Percentiles rank a stretch among this genome's conserved stretches.
phyloP scores from a whole-genome alignment of 768 basidiomycete genomes.

The Leccinellum rugosiceps region DNA sequence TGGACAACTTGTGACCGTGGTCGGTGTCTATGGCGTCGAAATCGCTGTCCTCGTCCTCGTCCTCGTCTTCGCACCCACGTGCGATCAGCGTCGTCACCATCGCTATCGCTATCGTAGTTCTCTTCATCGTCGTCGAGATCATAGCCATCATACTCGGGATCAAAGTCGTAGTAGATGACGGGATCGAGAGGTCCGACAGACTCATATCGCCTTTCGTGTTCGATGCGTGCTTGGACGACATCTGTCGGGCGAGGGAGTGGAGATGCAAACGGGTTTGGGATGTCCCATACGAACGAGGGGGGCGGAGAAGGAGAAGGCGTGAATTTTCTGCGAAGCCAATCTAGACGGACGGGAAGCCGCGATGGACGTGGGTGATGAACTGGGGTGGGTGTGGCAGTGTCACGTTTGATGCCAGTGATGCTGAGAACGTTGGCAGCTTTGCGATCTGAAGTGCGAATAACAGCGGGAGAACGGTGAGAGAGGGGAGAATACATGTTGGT shows the following conservation, averaged over 20 bases:
- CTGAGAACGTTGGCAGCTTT: neutral
- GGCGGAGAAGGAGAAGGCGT: neutral
- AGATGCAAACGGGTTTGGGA: slow-evolving; percentile 8
- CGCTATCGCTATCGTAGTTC: neutral
- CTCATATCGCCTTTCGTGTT: neutral
- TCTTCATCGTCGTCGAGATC: neutral
- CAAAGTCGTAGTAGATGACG: neutral
- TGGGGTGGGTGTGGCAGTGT: neutral
- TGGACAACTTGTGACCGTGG: neutral
- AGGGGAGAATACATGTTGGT: neutral
- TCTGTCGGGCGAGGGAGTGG: neutral
- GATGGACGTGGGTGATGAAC: neutral
- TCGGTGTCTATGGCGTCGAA: neutral
- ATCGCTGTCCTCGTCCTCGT: neutral
- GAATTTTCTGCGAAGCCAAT: neutral
- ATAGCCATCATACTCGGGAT: neutral
- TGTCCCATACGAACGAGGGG: slow-evolving; percentile 17
- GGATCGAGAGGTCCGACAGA: neutral
- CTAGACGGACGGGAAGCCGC: neutral
- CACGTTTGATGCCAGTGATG: neutral
- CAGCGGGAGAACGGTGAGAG: neutral
- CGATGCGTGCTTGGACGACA: neutral
- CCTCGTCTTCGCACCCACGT: neutral
- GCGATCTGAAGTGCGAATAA: neutral
- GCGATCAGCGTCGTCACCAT: neutral